phyloP scores from a whole-genome alignment of 2,329 filamentous ascomycete genomes.

The Daldinia sp. region DNA sequence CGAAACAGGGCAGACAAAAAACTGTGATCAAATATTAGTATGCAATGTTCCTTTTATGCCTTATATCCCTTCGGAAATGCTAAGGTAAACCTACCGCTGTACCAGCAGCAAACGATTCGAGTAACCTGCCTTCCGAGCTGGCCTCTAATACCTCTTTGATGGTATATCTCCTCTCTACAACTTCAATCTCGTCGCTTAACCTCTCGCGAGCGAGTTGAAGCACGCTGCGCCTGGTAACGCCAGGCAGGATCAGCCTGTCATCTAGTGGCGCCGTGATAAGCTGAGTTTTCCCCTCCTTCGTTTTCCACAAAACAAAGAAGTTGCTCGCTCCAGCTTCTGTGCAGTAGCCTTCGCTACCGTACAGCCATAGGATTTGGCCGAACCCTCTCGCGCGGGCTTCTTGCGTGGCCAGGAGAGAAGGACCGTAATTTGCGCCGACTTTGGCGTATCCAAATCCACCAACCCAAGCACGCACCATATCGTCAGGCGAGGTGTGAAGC shows the following conservation, averaged over 20 bases:
- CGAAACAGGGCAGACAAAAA: conserved; percentile 77
- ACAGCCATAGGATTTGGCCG: conserved; percentile 95
- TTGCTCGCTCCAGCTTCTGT: conserved; percentile 94
- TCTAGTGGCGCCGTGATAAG: conserved; percentile 87
- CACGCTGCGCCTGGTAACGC: conserved; percentile 86
- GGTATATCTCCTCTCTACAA: conserved; percentile 85
- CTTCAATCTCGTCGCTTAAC: conserved; percentile 70
- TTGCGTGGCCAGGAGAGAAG: conserved; percentile 80
- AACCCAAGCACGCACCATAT: conserved; percentile 91
- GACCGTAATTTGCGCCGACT: conserved; percentile 93
- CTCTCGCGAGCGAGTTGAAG: conserved; percentile 77
- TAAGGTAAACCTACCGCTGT: conserved; percentile 75
- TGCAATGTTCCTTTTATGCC: neutral
- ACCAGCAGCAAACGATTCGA: conserved; percentile 88
- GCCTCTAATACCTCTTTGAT: conserved; percentile 83
- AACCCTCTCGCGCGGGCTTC: conserved; percentile 81
- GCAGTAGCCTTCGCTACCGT: conserved; percentile 80
- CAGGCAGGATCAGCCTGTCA: conserved; percentile 86
- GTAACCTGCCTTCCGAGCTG: conserved; percentile 76
- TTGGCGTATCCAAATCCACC: conserved; percentile 94
- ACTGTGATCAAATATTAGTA: conserved; percentile 58
- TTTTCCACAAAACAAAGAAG: conserved; percentile 87
- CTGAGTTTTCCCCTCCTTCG: conserved; percentile 72
- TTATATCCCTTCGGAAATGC: neutral
- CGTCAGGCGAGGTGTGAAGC: conserved; percentile 81